Conservation (phyloP, 2,329 filamentous ascomycete genomes). For the Coniochaeta sp. region DNA sequence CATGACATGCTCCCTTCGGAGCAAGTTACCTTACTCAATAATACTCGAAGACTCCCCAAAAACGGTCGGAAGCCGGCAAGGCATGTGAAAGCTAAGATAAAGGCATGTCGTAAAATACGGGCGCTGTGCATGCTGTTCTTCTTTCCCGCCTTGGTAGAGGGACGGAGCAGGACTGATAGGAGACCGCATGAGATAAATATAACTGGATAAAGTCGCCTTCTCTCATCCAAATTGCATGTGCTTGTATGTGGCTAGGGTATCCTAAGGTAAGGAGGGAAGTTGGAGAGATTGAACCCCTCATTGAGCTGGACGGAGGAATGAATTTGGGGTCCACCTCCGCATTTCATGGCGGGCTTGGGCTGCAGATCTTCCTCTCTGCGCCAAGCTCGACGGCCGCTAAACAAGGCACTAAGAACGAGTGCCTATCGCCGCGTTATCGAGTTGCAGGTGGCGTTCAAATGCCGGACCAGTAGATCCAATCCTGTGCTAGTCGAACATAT, state of each 20-base stretch:
- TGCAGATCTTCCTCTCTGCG: not conserved
- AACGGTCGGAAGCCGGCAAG: not conserved
- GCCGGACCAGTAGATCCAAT: not conserved
- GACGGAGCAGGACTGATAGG: not conserved
- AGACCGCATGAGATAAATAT: not conserved
- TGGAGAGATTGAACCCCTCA: not conserved
- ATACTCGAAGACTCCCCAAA: not conserved
- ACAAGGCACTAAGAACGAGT: not conserved
- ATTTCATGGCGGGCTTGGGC: not conserved
- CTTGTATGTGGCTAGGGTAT: not conserved
- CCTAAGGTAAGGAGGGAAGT: no score
- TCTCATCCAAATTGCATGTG: not conserved
- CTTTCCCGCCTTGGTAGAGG: not conserved
- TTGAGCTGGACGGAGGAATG: not conserved
- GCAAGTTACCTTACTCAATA: not conserved
- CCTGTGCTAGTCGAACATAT: not conserved
- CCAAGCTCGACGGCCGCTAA: not conserved
- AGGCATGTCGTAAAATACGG: not conserved
- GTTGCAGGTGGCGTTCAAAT: not conserved
- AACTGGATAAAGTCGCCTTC: not conserved
- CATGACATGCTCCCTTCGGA: not conserved
- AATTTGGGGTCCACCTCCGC: not conserved
- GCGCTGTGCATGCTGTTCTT: not conserved
- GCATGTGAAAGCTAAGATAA: not conserved
- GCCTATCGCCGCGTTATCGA: not conserved